Conservation (phyloP, 495 filamentous ascomycete species). For the Aspergillus haitiensis region DNA sequence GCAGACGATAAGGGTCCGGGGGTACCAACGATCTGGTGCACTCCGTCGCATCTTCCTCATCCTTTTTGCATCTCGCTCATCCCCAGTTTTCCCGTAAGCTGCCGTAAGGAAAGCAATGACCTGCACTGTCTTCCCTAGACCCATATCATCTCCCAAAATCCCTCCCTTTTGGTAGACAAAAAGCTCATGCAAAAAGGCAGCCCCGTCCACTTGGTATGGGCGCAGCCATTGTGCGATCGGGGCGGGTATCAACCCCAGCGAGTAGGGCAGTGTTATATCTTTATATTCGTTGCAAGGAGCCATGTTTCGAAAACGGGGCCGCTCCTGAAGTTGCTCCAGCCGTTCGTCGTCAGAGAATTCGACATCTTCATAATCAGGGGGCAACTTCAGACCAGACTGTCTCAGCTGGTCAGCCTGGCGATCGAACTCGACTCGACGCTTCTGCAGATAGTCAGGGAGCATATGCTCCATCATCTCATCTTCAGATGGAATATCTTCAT, state of each 20-base stretch:
- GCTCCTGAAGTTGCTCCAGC: slow-evolving; percentile 61
- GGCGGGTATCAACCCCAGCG: slow-evolving; percentile 83
- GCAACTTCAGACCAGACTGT: slow-evolving; percentile 69
- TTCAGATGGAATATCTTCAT: slow-evolving; percentile 47
- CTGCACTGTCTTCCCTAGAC: slow-evolving; percentile 94
- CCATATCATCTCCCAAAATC: slow-evolving; percentile 96
- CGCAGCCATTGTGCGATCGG: slow-evolving; percentile 90
- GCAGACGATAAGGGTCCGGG: slow-evolving; percentile 80
- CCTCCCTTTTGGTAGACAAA: slow-evolving; percentile 94
- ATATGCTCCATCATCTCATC: slow-evolving; percentile 60
- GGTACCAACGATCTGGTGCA: slow-evolving; percentile 70
- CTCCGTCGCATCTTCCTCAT: slow-evolving; percentile 84
- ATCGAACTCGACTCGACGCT: slow-evolving; percentile 53
- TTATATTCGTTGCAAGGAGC: slow-evolving; percentile 66
- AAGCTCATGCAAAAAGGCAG: slow-evolving; percentile 78
- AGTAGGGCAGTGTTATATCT: slow-evolving; percentile 72
- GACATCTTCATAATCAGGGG: slow-evolving; percentile 77
- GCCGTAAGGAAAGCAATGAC: slow-evolving; percentile 92
- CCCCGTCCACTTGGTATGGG: slow-evolving; percentile 87
- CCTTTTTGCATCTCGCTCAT: slow-evolving; percentile 80
- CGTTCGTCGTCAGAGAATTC: slow-evolving; percentile 86
- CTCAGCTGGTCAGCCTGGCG: slow-evolving; percentile 55
- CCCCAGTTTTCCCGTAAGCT: slow-evolving; percentile 92
- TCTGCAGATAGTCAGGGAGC: slow-evolving; percentile 58
- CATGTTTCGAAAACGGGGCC: slow-evolving; percentile 64